Base-by-base conservation (phyloP, 1,284 basidiomycete genomes). In the Polyporus tsugae region DNA sequence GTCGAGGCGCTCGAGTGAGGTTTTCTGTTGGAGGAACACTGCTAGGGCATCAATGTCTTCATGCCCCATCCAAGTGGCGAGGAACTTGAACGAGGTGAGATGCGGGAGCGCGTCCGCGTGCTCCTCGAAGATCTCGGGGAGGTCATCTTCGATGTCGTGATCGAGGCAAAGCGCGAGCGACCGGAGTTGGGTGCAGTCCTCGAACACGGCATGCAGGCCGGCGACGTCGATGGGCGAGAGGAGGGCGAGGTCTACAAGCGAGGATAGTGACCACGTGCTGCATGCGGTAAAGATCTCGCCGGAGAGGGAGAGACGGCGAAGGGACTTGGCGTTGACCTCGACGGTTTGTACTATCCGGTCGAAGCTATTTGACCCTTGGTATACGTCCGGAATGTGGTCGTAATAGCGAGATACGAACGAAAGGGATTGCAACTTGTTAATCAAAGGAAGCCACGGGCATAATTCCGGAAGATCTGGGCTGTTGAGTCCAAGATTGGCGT, bases 211-310 rank as follows among this genome's bases (percentile, higher is more conserved):
- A 17, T 38, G 55, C 0, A 58, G 55, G 33, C 55, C 35, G 35
- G 11, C 35, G 9, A 10, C 9, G 19, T 58, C 55, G 7, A 38
- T 10, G 9, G 35, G 33, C 0, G 55, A 58, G 9, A 58, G 35
- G n/a, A 58, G 55, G 19, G 60, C n/a, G 60, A 62, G 60, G 17
- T 62, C 35, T 2, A 38, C 44, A 1, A 62, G 60, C 2, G 42
- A 35, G 7, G 29, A 19, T 33, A 62, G 10, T 1, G 33, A 29
- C 33, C 35, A n/a, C 7, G 55, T 33, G 6, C 15, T 35, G 52
- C 52, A 55, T 1, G 13, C 15, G 1, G 29, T 7, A 19, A 58
- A 38, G 35, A 58, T 19, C 29, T 58, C 55, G 10, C 55, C 35
- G 6, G 13, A 38, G 15, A 57, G 35, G 9, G 7, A 19, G 35